Evolutionary conservation across 2,329 filamentous ascomycete genomes (phyloP).

Genomic region (Dactylellina haptotyla): DNA sequence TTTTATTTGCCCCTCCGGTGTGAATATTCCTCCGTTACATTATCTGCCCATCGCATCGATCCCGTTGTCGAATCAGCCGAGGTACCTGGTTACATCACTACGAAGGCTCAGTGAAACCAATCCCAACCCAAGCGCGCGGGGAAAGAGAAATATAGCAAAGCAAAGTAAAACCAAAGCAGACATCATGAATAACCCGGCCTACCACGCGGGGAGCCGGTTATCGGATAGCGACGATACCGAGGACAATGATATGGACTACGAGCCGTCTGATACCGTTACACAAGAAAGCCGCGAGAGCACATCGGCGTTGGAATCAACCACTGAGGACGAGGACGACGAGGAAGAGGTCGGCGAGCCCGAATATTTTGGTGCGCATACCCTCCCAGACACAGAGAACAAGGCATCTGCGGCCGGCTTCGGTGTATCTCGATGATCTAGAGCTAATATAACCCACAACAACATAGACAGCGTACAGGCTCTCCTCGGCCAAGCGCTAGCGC

Average conservation of each 20-base stretch:
- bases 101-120: too few relatives aligned
- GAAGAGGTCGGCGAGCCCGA: slow-evolving; percentile 56
- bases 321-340: slow-evolving; percentile 61
- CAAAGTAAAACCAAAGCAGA: background rate
- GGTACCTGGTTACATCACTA: too few relatives aligned
- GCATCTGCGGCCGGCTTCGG: too few relatives aligned
- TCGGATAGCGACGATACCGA: slow-evolving; percentile 57
- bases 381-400: too few relatives aligned
- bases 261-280: slow-evolving; percentile 51
- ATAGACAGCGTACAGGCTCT: slow-evolving; percentile 13
- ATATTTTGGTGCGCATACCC: slow-evolving; percentile 54
- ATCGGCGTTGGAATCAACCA: slow-evolving; percentile 49
- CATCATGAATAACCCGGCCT: slow-evolving; percentile 5
- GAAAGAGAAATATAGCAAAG: background rate
- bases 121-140: too few relatives aligned
- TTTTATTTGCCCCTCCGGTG: background rate
- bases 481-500: slow-evolving; percentile 18
- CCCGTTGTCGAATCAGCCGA: background rate
- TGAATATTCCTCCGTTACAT: background rate
- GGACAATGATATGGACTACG: slow-evolving; percentile 59
- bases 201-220: background rate
- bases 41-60: slow-evolving; percentile 1
- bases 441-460: background rate
- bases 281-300: slow-evolving; percentile 34
- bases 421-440: too few relatives aligned